Evolutionary conservation across 352 stramenopile species (phyloP).

Genomic region (Phytophthora europaea): DNA sequence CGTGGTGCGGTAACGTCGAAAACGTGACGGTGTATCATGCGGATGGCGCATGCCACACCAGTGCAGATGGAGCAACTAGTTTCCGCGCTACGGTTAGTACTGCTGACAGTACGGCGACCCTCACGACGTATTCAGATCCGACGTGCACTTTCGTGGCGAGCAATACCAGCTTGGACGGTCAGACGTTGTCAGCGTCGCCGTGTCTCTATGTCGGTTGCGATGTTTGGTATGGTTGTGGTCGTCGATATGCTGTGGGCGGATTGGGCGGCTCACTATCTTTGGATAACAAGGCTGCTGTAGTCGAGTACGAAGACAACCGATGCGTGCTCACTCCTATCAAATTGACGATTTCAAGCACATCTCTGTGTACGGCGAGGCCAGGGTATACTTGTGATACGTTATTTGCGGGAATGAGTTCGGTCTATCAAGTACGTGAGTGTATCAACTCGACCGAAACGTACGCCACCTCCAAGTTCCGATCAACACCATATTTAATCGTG

Average conservation of each 20-base stretch:
- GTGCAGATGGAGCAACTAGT: conserved; percentile 1
- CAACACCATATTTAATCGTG: conserved; percentile 16
- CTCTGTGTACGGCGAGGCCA: background rate
- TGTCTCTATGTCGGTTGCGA: conserved; percentile 6
- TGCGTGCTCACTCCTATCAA: background rate
- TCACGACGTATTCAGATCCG: conserved; percentile 9
- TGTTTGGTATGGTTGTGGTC: background rate
- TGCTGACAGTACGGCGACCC: conserved; percentile 6
- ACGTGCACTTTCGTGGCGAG: background rate
- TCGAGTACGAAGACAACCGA: conserved; percentile 6
- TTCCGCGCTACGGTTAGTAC: conserved; percentile 3
- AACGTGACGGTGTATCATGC: conserved; percentile 10
- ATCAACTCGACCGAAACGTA: background rate
- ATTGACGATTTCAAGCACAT: background rate
- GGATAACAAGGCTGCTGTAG: conserved; percentile 15
- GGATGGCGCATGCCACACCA: conserved; percentile 13
- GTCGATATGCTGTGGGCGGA: conserved; percentile 11
- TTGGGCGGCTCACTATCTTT: background rate
- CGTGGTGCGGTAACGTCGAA: conserved; percentile 3
- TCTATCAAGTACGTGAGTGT: background rate
- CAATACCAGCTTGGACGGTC: conserved; percentile 8
- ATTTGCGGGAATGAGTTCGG: background rate
- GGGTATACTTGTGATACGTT: background rate
- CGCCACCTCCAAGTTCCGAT: background rate
- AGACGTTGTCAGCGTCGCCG: conserved; percentile 4